Conservation (phyloP, 139 green algal species). For the Desmodesmus armatus region DNA sequence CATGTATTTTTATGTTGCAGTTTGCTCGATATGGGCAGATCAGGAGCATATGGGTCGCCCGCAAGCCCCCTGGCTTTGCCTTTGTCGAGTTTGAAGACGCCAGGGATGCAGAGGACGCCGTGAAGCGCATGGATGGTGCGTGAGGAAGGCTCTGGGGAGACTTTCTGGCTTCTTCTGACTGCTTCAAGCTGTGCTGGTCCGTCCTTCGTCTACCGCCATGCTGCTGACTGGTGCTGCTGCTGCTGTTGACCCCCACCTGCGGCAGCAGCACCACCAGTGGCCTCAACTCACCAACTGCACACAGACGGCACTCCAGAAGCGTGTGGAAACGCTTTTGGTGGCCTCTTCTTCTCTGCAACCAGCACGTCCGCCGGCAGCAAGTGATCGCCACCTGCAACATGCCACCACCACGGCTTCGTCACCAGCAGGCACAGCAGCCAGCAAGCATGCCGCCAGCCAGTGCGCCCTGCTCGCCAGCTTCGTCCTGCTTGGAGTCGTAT, state of each 20-base stretch:
- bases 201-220: background rate
- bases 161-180: background rate
- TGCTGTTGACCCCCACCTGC: background rate
- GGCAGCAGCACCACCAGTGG: background rate
- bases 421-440: background rate
- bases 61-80: conserved; percentile 54
- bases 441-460: no score
- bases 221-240: background rate
- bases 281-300: no score
- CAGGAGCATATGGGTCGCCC: conserved; percentile 55
- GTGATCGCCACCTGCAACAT: background rate
- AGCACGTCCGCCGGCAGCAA: background rate
- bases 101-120: conserved; percentile 73
- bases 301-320: background rate
- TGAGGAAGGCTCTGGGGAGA: background rate
- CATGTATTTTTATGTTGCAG: conserved; percentile 36
- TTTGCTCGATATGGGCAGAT: conserved; percentile 53
- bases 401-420: background rate
- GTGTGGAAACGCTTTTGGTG: background rate
- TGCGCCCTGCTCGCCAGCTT: no score
- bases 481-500: no score
- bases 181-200: background rate
- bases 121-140: conserved; percentile 59
- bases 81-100: conserved; percentile 62
- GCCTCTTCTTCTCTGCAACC: background rate